phyloP scores from a whole-genome alignment of 2,329 filamentous ascomycete species.

The Saccharata proteae region DNA sequence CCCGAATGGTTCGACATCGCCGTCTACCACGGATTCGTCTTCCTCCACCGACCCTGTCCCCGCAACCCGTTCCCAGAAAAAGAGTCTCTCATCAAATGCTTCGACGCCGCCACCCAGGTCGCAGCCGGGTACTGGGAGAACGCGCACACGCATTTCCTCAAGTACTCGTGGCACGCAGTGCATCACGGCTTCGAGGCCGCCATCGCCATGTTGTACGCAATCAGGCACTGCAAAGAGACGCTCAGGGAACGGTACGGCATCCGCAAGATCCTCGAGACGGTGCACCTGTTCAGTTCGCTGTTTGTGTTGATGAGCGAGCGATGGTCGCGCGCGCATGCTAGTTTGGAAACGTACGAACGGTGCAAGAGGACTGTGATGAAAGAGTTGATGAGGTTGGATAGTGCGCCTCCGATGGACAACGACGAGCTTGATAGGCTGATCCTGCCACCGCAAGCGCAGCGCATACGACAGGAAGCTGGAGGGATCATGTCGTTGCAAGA shows the following conservation, averaged over 20 bases:
- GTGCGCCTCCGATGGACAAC: slow-evolving; percentile 1
- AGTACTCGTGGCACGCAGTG: slow-evolving; percentile 7
- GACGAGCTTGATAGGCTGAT: slow-evolving; percentile 8
- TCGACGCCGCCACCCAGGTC: slow-evolving; percentile 5
- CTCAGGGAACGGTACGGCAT: slow-evolving; percentile 5
- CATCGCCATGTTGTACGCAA: slow-evolving; percentile 6
- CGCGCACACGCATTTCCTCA: slow-evolving; percentile 3
- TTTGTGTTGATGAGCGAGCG: slow-evolving; percentile 7
- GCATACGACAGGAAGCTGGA: too few species aligned
- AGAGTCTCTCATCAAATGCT: slow-evolving; percentile 6
- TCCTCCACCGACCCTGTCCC: slow-evolving; percentile 5
- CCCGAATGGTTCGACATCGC: slow-evolving; percentile 6
- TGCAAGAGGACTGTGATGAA: slow-evolving; percentile 6
- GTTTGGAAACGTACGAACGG: slow-evolving; percentile 7
- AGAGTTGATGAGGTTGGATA: slow-evolving; percentile 3
- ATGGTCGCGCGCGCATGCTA: slow-evolving; percentile 7
- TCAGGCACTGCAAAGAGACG: slow-evolving; percentile 7
- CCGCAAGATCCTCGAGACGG: slow-evolving; percentile 4
- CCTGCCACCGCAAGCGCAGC: slow-evolving; percentile 6
- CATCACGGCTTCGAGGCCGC: slow-evolving; percentile 8
- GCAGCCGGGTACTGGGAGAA: slow-evolving; percentile 7
- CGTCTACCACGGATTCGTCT: slow-evolving; percentile 6
- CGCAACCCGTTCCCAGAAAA: slow-evolving; percentile 2
- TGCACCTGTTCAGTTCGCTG: slow-evolving; percentile 7
- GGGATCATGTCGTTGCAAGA: too few species aligned